These are phyloP conservation scores for Diaporthe humulicola DNA, from an alignment of 2,329 filamentous ascomycete species.

Conservation along the genomic window DNA sequence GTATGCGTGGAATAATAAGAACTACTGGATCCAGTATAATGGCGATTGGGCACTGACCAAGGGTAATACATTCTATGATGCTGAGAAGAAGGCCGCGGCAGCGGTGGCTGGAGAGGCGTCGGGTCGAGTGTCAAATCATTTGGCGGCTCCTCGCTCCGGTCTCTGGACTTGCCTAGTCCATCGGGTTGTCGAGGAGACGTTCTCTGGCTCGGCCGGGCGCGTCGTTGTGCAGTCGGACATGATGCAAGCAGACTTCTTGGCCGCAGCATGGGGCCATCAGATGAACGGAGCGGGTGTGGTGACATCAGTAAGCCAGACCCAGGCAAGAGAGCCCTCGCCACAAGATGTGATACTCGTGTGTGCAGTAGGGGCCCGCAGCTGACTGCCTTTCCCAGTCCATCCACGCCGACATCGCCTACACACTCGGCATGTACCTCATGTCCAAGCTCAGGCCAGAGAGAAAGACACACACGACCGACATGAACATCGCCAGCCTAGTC, in stretches of 20 bases:
- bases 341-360: too few species aligned
- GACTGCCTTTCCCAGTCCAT: neutral
- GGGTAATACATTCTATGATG: conserved; percentile 50
- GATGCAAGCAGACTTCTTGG: neutral
- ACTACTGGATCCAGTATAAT: conserved; percentile 8
- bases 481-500: neutral
- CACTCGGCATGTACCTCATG: neutral
- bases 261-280: neutral
- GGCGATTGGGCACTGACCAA: conserved; percentile 15
- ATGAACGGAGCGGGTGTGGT: conserved; percentile 3
- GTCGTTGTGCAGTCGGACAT: neutral
- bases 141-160: too few species aligned
- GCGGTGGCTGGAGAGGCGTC: too few species aligned
- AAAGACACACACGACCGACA: neutral
- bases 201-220: neutral
- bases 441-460: neutral
- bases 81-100: neutral
- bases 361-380: too few species aligned
- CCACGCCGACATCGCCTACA: conserved; percentile 21
- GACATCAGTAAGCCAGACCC: neutral
- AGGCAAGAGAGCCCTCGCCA: too few species aligned
- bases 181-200: neutral
- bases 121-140: too few species aligned
- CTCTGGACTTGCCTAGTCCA: too few species aligned
- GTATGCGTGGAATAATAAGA: conserved; percentile 21